These are phyloP conservation scores for Gymnopilus junonius DNA, from an alignment of 768 basidiomycete species.

Conservation along the genomic window DNA sequence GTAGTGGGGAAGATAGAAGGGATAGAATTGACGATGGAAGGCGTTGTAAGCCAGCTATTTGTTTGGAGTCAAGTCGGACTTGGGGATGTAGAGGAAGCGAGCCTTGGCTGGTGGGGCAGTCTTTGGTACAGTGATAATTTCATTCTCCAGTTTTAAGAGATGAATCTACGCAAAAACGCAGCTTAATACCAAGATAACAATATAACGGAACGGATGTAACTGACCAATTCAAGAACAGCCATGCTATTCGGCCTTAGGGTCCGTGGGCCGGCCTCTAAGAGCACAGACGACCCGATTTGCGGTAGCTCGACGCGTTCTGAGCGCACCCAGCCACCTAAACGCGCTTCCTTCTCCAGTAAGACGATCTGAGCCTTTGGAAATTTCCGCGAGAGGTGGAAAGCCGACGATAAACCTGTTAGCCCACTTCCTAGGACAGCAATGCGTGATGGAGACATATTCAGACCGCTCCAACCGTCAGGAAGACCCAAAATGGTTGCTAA, in stretches of 20 bases:
- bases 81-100: constrained; percentile 70
- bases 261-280: constrained; percentile 87
- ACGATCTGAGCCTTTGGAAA: constrained; percentile 65
- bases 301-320: constrained; percentile 57
- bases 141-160: constrained; percentile 63
- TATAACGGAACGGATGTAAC: constrained; percentile 23
- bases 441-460: constrained; percentile 26
- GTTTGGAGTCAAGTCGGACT: constrained; percentile 23
- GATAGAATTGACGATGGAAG: constrained; percentile 49
- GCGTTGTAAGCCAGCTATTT: constrained; percentile 50
- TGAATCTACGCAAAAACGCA: constrained; percentile 60
- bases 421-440: constrained; percentile 83
- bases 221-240: constrained; percentile 79
- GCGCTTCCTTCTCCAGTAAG: constrained; percentile 65
- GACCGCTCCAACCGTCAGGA: not conserved
- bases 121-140: constrained; percentile 69
- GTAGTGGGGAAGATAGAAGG: constrained; percentile 43
- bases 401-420: constrained; percentile 79
- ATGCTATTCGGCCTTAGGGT: constrained; percentile 81
- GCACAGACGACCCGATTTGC: constrained; percentile 36
- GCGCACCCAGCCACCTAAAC: constrained; percentile 88
- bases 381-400: constrained; percentile 73
- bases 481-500: not conserved
- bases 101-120: constrained; percentile 75
- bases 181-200: not conserved